phyloP scores from a whole-genome alignment of 2,329 filamentous ascomycete genomes.

The Beauveria rudraprayagi region DNA sequence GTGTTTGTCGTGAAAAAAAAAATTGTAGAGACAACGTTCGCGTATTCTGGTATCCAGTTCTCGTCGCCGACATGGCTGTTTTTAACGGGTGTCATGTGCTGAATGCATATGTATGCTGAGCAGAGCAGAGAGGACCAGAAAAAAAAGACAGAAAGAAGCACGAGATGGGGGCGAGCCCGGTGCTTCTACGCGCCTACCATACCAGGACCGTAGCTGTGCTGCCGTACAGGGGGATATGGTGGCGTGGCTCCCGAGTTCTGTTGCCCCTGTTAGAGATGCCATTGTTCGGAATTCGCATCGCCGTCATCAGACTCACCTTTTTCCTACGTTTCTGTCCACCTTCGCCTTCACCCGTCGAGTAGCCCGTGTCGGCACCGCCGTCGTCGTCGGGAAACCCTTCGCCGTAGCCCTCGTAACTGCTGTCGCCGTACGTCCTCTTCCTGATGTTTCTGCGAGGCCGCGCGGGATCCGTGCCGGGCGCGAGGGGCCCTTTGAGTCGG shows the following conservation, averaged over 20 bases:
- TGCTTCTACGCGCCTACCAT: constrained; percentile 46
- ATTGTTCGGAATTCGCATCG: too few species aligned
- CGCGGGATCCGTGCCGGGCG: constrained; percentile 35
- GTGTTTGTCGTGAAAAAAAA: constrained; percentile 21
- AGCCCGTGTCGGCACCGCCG: constrained; percentile 46
- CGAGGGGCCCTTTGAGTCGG: constrained; percentile 31
- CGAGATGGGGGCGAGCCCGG: background rate
- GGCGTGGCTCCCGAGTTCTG: constrained; percentile 40
- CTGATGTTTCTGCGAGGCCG: constrained; percentile 59
- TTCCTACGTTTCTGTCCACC: constrained; percentile 58
- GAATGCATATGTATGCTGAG: background rate
- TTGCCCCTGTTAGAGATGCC: constrained; percentile 3
- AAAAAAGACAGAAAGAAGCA: background rate
- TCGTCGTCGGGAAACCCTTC: constrained; percentile 66
- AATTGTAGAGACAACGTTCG: constrained; percentile 20
- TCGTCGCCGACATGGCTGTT: too few species aligned
- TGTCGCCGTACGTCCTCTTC: constrained; percentile 69
- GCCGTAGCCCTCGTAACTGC: constrained; percentile 65
- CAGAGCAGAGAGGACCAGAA: background rate
- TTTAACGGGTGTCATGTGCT: background rate
- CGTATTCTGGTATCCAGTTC: background rate
- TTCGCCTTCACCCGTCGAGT: constrained; percentile 66
- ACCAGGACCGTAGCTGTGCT: constrained; percentile 49
- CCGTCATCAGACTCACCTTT: constrained; percentile 40
- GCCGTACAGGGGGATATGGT: constrained; percentile 36